Evolutionary conservation across 495 filamentous ascomycete genomes (phyloP).

Genomic region (Aspergillus sclerotioniger): DNA sequence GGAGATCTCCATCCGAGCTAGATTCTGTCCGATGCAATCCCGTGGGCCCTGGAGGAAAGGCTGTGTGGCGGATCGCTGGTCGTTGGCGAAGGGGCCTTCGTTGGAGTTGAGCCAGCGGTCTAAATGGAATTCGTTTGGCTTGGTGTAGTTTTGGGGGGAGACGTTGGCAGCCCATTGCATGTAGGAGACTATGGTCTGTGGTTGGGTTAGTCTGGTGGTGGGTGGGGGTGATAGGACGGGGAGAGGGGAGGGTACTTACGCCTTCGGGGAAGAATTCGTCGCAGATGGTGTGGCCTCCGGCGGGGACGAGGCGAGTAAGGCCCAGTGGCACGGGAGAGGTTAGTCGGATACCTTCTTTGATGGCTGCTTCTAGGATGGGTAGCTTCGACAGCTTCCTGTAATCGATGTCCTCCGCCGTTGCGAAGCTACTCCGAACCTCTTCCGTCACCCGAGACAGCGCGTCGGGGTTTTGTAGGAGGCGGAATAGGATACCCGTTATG

Average conservation of each 20-base stretch:
- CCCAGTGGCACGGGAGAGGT: neutral
- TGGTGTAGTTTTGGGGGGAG: neutral
- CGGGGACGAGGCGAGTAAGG: neutral
- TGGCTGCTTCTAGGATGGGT: neutral
- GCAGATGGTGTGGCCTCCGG: neutral
- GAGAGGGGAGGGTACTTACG: neutral
- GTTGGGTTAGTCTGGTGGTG: too few species aligned
- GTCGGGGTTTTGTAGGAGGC: neutral
- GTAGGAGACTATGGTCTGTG: too few species aligned
- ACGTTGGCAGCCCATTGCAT: too few species aligned
- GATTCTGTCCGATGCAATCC: too few species aligned
- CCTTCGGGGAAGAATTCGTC: neutral
- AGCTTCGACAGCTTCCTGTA: neutral
- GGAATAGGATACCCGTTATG: neutral
- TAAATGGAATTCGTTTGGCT: too few species aligned
- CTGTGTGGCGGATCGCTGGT: too few species aligned
- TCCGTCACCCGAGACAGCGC: neutral
- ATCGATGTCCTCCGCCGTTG: neutral
- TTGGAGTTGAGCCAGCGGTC: too few species aligned
- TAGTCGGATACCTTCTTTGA: neutral
- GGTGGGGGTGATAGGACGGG: too few species aligned
- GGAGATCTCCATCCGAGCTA: too few species aligned
- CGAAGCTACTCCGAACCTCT: neutral
- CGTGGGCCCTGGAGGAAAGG: too few species aligned
- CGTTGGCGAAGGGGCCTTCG: too few species aligned